phyloP scores from a whole-genome alignment of 2,329 filamentous ascomycete genomes.

The Bipolaris gigantea region DNA sequence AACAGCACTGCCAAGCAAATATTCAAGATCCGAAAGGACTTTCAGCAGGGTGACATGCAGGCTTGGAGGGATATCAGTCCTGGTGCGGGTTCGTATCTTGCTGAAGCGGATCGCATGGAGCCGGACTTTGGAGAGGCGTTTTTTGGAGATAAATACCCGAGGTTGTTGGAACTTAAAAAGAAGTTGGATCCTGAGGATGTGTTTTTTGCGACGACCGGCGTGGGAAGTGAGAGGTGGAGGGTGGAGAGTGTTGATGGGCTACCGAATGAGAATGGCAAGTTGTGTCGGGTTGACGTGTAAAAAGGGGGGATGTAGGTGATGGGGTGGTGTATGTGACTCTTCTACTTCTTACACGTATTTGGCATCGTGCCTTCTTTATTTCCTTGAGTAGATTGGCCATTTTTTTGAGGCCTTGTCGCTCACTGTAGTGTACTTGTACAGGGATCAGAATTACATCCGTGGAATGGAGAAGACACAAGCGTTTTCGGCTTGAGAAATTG shows the following conservation, averaged over 20 bases:
- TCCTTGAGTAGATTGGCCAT: neutral
- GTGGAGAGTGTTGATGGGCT: conserved; percentile 40
- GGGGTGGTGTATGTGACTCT: neutral
- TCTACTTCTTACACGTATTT: neutral
- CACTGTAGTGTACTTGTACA: no score
- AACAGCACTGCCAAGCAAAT: conserved; percentile 34
- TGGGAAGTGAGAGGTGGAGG: conserved; percentile 41
- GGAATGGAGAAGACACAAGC: no score
- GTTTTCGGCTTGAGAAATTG: no score
- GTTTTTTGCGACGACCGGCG: conserved; percentile 39
- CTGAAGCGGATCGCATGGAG: conserved; percentile 39
- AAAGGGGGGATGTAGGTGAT: neutral
- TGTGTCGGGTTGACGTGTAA: conserved; percentile 30
- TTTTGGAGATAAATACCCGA: conserved; percentile 38
- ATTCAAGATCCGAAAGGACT: conserved; percentile 29
- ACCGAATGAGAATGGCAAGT: conserved; percentile 42
- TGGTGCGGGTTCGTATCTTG: conserved; percentile 34
- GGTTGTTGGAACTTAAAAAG: conserved; percentile 32
- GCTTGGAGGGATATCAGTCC: conserved; percentile 40
- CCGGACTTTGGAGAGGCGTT: conserved; percentile 39
- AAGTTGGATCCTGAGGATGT: conserved; percentile 42
- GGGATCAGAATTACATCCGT: no score
- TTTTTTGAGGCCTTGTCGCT: no score
- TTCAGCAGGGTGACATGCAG: conserved; percentile 33
- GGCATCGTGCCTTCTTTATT: neutral